Percentiles rank a stretch among this genome's conserved stretches.
These are phyloP conservation scores for Pulveroboletus sp. DNA, from an alignment of 768 basidiomycete genomes.

Conservation along the genomic window DNA sequence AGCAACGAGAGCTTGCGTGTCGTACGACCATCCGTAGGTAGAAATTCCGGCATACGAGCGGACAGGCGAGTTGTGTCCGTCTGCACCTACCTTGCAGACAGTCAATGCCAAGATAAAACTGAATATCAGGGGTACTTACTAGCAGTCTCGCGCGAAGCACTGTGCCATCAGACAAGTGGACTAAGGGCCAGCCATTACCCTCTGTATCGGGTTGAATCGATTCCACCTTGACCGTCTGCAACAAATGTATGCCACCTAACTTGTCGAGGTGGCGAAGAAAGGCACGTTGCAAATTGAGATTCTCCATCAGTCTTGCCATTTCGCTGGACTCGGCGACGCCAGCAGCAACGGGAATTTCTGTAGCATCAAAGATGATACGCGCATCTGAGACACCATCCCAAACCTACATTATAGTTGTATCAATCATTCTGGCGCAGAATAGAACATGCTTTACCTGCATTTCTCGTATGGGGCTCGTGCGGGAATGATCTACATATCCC, in stretches of 20 bases:
- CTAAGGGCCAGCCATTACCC: conserved; percentile 71
- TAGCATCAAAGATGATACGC: conserved; percentile 65
- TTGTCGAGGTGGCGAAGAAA: conserved; percentile 61
- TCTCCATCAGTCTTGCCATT: conserved; percentile 90
- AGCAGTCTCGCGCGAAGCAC: conserved; percentile 70
- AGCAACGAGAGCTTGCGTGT: conserved; percentile 85
- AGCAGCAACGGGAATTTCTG: conserved; percentile 34
- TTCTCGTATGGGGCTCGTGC: conserved; percentile 73
- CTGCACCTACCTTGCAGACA: conserved; percentile 75
- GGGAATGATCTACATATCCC: conserved; percentile 61
- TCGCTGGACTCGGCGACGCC: conserved; percentile 31
- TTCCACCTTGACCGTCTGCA: conserved; percentile 72
- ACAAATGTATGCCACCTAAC: conserved; percentile 51
- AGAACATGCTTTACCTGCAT: conserved; percentile 62
- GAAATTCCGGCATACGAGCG: conserved; percentile 79
- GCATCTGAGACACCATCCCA: conserved; percentile 92
- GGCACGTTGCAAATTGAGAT: conserved; percentile 86
- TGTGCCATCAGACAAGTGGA: conserved; percentile 67
- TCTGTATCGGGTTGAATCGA: conserved; percentile 51
- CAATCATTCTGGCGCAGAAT: not conserved
- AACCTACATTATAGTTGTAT: conserved; percentile 44
- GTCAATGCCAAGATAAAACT: not conserved
- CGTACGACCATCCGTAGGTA: conserved; percentile 89
- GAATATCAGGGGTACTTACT: conserved; percentile 39
- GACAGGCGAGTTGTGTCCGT: conserved; percentile 94